Base-by-base conservation (phyloP, 257 asterid genomes). In the Anisodus tanguticus region DNA sequence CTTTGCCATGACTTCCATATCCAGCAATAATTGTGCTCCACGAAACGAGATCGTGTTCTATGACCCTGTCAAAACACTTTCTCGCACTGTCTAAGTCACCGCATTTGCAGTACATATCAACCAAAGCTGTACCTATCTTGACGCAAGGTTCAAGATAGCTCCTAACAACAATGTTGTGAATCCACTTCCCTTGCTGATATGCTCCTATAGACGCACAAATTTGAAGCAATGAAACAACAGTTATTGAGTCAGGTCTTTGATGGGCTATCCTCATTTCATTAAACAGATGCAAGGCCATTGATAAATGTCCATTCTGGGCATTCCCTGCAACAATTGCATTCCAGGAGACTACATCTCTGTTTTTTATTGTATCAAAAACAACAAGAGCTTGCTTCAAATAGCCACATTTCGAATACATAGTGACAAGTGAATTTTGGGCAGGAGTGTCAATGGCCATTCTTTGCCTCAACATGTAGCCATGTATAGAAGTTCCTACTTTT, bases 21-120 rank as follows among this genome's bases (percentile, higher is more conserved):
- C 95, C 98, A 15, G 92, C 85, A 59, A 95, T 92, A 39, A 95
- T 93, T 7, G 97, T 85, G 88, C 94, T 92, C 97, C 98, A 95
- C 8, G 93, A 92, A 80, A 94, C 86, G 15, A 84, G 82, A 79
- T 94, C 98, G 35, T 88, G 96, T 17, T 83, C 87, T 63, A 79
- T 87, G 93, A 95, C 91, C 69, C 89, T 86, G 71, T 92, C 91
- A 51, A 92, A 95, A 88, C 95, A 92, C 87, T 85, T 91, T 80
- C 94, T 91, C 13, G 97, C 94, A 80, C 88, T 88, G 78, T 66
- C 84, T 49, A 95, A 83, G 85, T 92, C 91, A 7, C 98, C 98
- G 41, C 98, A 95, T 90, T 95, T 95, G 80, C 92, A 94, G 84
- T 95, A 95, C 98, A 95, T 92, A 83, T 95, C 98, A 63, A 95